Evolutionary conservation across 2,329 filamentous ascomycete species (phyloP).

Genomic region (Xylariaceae sp.): DNA sequence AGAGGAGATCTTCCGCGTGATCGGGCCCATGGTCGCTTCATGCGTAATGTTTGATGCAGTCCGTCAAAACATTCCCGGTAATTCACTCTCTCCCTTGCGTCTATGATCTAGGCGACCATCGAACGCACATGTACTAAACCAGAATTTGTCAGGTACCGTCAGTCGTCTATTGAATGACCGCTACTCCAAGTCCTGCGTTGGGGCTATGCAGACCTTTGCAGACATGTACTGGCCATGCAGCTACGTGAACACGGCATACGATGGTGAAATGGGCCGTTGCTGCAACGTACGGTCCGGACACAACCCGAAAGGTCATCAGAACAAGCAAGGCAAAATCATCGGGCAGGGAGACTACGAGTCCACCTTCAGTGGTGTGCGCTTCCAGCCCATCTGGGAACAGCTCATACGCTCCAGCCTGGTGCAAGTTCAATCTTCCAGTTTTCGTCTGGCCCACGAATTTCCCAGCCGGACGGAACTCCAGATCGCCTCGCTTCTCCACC

Average conservation of each 20-base stretch:
- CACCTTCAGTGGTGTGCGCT: conserved; percentile 18
- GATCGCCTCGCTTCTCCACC: conserved; percentile 25
- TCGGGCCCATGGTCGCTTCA: conserved; percentile 28
- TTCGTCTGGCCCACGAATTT: conserved; percentile 24
- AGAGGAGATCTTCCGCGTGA: conserved; percentile 26
- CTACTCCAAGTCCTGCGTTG: conserved; percentile 25
- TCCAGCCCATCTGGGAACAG: conserved; percentile 24
- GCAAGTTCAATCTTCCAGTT: conserved; percentile 24
- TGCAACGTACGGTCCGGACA: conserved; percentile 29
- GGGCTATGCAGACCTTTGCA: conserved; percentile 26
- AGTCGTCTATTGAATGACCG: conserved; percentile 27
- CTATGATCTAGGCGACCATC: no score
- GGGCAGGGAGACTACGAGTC: conserved; percentile 29
- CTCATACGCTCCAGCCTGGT: conserved; percentile 22
- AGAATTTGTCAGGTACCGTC: conserved; percentile 18
- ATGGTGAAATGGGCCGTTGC: conserved; percentile 24
- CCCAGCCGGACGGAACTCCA: conserved; percentile 24
- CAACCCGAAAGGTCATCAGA: conserved; percentile 30
- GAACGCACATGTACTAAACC: no score
- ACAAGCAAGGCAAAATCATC: conserved; percentile 28
- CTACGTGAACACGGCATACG: conserved; percentile 18
- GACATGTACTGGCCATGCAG: conserved; percentile 28
- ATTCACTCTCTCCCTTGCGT: no score
- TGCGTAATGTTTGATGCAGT: conserved; percentile 31
- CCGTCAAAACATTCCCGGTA: conserved; percentile 26